Evolutionary conservation across 2,329 filamentous ascomycete genomes (phyloP).

Genomic region (Diaporthe caulivora): DNA sequence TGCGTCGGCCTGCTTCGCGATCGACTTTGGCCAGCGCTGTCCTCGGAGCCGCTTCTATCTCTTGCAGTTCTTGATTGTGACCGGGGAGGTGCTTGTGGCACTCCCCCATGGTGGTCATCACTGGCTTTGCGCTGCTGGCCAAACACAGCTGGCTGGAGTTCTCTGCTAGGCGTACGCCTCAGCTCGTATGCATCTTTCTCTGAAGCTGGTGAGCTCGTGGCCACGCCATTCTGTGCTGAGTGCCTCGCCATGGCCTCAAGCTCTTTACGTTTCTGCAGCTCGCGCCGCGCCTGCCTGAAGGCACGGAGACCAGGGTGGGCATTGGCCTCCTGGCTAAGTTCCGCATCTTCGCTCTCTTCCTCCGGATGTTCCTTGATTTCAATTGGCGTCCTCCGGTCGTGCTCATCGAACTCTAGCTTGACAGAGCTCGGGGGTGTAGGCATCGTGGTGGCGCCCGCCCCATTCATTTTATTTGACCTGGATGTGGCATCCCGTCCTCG

Average conservation of each 20-base stretch:
- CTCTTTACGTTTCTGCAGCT: slow-evolving; percentile 69
- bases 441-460: slow-evolving; percentile 61
- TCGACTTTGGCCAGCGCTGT: slow-evolving; percentile 58
- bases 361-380: slow-evolving; percentile 39
- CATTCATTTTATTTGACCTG: slow-evolving; percentile 73
- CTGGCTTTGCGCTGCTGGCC: slow-evolving; percentile 58
- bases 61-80: slow-evolving; percentile 55
- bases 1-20: slow-evolving; percentile 54
- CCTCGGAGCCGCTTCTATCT: slow-evolving; percentile 68
- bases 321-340: slow-evolving; percentile 51
- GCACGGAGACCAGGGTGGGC: slow-evolving; percentile 66
- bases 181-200: slow-evolving; percentile 35
- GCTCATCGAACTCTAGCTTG: slow-evolving; percentile 53
- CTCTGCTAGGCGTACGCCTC: slow-evolving; percentile 55
- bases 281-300: slow-evolving; percentile 69
- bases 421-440: slow-evolving; percentile 55
- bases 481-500: slow-evolving; percentile 56
- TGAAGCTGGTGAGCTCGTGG: slow-evolving; percentile 13
- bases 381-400: slow-evolving; percentile 40
- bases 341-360: slow-evolving; percentile 30
- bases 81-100: slow-evolving; percentile 43
- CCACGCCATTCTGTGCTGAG: slow-evolving; percentile 1
- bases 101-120: slow-evolving; percentile 53
- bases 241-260: slow-evolving; percentile 61
- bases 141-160: slow-evolving; percentile 57